Percentiles rank a stretch among this genome's conserved stretches.
Evolutionary conservation across 2,329 filamentous ascomycete species (phyloP).

Genomic region (Fusarium sp.): DNA sequence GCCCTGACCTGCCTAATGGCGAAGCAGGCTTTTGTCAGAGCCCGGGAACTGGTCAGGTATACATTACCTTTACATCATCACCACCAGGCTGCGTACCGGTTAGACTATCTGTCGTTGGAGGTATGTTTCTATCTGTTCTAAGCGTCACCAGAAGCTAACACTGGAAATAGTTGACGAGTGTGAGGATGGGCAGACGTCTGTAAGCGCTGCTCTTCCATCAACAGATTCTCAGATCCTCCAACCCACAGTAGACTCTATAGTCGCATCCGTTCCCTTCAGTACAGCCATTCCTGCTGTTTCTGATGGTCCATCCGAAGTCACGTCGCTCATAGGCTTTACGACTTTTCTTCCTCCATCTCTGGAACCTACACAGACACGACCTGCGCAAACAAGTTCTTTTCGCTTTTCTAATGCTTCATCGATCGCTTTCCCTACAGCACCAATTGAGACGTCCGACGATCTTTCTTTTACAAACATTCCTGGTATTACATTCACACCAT

Average conservation of each 20-base stretch:
- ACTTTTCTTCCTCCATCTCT: neutral
- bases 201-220: neutral
- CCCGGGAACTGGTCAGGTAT: neutral
- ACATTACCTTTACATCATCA: neutral
- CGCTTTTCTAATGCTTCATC: neutral
- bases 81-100: neutral
- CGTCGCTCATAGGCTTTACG: neutral
- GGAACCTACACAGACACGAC: neutral
- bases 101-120: neutral
- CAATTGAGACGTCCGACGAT: neutral
- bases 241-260: neutral
- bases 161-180: neutral
- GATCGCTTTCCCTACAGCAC: neutral
- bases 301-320: fast-evolving
- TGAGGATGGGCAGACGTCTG: neutral
- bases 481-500: neutral
- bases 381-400: neutral
- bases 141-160: neutral
- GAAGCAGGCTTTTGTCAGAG: slow-evolving; percentile 1
- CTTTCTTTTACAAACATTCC: neutral
- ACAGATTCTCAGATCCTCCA: too few relatives aligned
- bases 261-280: neutral
- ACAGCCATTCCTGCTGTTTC: fast-evolving
- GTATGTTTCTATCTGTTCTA: fast-evolving
- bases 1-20: neutral